Evolutionary conservation across 306 rosid genomes (phyloP).

Genomic region (Neltuma alba): DNA sequence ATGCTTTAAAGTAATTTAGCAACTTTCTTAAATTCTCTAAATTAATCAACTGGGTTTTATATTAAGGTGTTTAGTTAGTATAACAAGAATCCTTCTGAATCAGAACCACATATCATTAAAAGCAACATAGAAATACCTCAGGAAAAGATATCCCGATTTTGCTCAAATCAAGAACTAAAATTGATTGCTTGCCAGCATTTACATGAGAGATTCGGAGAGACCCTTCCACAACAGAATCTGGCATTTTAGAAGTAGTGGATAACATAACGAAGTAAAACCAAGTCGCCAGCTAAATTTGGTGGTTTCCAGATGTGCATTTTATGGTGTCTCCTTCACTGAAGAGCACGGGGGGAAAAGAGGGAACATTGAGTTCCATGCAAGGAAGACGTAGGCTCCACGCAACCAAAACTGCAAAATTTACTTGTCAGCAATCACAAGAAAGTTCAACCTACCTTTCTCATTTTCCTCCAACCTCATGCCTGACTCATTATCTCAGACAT

Average conservation of each 20-base stretch:
- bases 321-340: neutral
- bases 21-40: too few species aligned
- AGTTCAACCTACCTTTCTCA: neutral
- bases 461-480: neutral
- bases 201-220: neutral
- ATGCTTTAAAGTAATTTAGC: too few species aligned
- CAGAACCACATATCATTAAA: neutral
- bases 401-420: slow-evolving; percentile 23
- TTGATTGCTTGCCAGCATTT: neutral
- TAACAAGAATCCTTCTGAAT: neutral
- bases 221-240: slow-evolving; percentile 20
- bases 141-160: neutral
- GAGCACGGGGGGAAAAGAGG: neutral
- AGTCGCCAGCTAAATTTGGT: neutral
- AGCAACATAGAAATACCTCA: neutral
- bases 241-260: neutral
- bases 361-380: neutral
- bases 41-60: too few species aligned
- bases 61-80: too few species aligned
- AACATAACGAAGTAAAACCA: neutral
- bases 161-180: neutral
- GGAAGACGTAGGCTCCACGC: neutral
- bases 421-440: neutral
- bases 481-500: neutral
- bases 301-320: neutral